phyloP scores from a whole-genome alignment of 2,329 filamentous ascomycete genomes.

The Venturia asperata region DNA sequence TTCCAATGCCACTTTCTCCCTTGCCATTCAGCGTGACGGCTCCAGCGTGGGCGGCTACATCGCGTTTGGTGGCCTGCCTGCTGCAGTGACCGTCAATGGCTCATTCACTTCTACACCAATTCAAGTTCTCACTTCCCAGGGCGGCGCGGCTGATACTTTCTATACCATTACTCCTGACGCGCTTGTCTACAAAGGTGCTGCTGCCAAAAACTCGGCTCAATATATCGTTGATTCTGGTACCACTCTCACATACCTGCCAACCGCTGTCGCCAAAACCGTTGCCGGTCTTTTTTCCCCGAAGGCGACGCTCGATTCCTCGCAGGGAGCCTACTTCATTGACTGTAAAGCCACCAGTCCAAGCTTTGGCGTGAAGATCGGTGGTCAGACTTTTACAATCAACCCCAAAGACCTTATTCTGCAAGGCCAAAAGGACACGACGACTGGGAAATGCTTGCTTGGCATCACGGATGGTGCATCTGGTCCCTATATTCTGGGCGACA shows the following conservation, averaged over 20 bases:
- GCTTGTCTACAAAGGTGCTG: slow-evolving; percentile 24
- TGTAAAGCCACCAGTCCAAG: slow-evolving; percentile 37
- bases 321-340: slow-evolving; percentile 34
- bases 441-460: slow-evolving; percentile 29
- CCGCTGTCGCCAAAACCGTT: slow-evolving; percentile 31
- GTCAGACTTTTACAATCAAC: slow-evolving; percentile 30
- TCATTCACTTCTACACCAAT: slow-evolving; percentile 34
- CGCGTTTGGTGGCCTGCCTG: slow-evolving; percentile 44
- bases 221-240: slow-evolving; percentile 42
- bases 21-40: slow-evolving; percentile 37
- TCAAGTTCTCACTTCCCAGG: slow-evolving; percentile 25
- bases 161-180: slow-evolving; percentile 34
- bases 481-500: slow-evolving; percentile 39
- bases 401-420: slow-evolving; percentile 29
- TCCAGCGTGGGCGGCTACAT: slow-evolving; percentile 37
- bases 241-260: slow-evolving; percentile 36
- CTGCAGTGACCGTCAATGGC: slow-evolving; percentile 32
- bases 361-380: slow-evolving; percentile 37
- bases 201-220: slow-evolving; percentile 22
- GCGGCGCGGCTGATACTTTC: slow-evolving; percentile 26
- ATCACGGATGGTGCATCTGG: slow-evolving; percentile 29
- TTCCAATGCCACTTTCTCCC: slow-evolving; percentile 41
- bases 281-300: slow-evolving; percentile 40
- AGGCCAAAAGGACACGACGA: slow-evolving; percentile 21
- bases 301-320: slow-evolving; percentile 29